Conservation (phyloP, 1,284 basidiomycete species). For the Peniophora sp. region DNA sequence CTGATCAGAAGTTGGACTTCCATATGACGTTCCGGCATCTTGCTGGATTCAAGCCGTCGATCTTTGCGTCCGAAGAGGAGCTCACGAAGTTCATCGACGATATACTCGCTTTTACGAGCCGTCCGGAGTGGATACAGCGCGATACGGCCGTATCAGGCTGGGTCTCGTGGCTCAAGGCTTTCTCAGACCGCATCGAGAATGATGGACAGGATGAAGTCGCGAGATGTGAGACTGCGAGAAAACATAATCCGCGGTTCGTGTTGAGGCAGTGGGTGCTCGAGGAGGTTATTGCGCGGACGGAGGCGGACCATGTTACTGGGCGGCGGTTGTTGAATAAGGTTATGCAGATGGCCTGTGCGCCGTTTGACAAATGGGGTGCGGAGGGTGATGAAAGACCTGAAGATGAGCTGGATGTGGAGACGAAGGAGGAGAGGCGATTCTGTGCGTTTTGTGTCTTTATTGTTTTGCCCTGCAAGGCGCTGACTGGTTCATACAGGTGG, state of each 20-base stretch:
- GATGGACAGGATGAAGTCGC: conserved; percentile 34
- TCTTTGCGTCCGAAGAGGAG: conserved; percentile 14
- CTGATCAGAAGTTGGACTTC: conserved; percentile 72
- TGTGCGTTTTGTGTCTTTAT: conserved; percentile 37
- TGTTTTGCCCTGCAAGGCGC: too few species aligned
- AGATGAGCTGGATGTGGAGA: conserved; percentile 44
- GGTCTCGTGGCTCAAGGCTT: conserved; percentile 62
- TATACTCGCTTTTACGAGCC: conserved; percentile 42
- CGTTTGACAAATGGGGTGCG: conserved; percentile 77
- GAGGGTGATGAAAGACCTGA: conserved; percentile 39
- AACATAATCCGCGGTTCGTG: conserved; percentile 82
- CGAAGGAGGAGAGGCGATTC: conserved; percentile 64
- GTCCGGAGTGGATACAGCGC: conserved; percentile 33
- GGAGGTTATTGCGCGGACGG: conserved; percentile 73
- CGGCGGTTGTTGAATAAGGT: conserved; percentile 65
- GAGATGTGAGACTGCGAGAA: conserved; percentile 22
- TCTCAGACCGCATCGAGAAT: conserved; percentile 51
- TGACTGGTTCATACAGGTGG: too few species aligned
- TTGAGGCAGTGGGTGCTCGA: conserved; percentile 91
- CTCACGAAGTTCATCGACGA: conserved; percentile 34
- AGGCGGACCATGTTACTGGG: conserved; percentile 51
- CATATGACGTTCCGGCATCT: conserved; percentile 74
- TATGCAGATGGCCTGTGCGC: conserved; percentile 75
- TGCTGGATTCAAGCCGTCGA: conserved; percentile 51
- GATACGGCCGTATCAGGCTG: conserved; percentile 40